Base-by-base conservation (phyloP, 495 filamentous ascomycete species). In the Gamarada debralockiae region DNA sequence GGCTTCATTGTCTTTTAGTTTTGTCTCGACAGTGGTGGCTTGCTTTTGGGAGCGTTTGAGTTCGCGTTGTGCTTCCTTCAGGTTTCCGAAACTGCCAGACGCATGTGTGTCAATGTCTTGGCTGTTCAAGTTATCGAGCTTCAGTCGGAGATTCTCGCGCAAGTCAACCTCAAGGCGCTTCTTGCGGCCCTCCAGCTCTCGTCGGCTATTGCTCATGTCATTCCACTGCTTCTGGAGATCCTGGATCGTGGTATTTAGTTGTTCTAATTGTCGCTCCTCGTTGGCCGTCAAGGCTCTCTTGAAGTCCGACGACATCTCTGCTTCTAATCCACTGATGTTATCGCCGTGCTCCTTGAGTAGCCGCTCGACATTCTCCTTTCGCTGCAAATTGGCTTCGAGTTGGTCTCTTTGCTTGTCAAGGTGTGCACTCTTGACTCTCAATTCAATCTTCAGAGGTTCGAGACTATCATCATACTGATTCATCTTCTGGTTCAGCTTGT, bases 231-330 rank as follows among this genome's bases (percentile, higher is more conserved):
- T 81, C 43, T 86, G 80, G 41, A 97, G 70, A 24, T 86, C 81
- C 58, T 90, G 85, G 15, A 90, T 81, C 0, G 76, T 73, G 20
- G 72, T 70, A 56, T 75, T 84, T 14, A 96, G 79, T 10, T 73
- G 72, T 54, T 95, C 89, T 3, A 99, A 74, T 58, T 80, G 82
- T 27, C 77, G 75, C 67, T 97, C 95, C 70, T 99, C 93, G 21
- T 84, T 81, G 9, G 77, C 75, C 15, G 85, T 87, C 21, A 99
- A 76, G 15, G 87, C 81, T 64, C 97, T 97, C 71, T 95, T 95
- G 75, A 97, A 97, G 14, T 91, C 83, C 3, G 90, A 87, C 0
- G 76, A 76, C 44, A 96, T 66, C 65, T 99, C 93, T 10, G 81
- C 76, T 62, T 92, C 80, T 59, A 90, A 85, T 0, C 85, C 81